Conservation (phyloP, 371 early-diverging fungal genomes). For the Mortierella sp. region DNA sequence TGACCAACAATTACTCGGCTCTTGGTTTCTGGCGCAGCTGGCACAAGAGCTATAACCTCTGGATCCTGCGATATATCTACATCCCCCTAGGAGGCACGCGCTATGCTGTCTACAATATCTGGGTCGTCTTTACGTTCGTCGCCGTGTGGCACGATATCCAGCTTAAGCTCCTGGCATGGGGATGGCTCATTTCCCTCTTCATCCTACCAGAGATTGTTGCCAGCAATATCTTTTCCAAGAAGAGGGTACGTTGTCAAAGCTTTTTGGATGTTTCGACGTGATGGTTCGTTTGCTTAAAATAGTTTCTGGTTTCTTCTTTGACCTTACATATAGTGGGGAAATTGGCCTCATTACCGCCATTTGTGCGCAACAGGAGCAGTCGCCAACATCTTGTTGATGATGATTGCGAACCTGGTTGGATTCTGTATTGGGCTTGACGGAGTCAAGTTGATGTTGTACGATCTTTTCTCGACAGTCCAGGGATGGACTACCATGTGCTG, state of each 20-base stretch:
- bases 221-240: conserved; percentile 67
- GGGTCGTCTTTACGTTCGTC: conserved; percentile 92
- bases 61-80: conserved; percentile 92
- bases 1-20: conserved; percentile 92
- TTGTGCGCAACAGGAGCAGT: conserved; percentile 87
- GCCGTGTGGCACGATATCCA: conserved; percentile 96
- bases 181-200: conserved; percentile 89
- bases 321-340: conserved; percentile 63
- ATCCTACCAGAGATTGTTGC: conserved; percentile 87
- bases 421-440: conserved; percentile 93
- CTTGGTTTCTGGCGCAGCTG: conserved; percentile 94
- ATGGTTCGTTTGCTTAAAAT: neutral
- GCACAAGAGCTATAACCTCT: conserved; percentile 93
- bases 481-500: conserved; percentile 32
- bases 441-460: conserved; percentile 68
- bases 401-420: conserved; percentile 94
- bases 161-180: conserved; percentile 89
- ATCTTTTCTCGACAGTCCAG: conserved; percentile 35
- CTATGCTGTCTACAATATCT: conserved; percentile 75
- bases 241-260: conserved; percentile 53
- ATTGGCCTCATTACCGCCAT: conserved; percentile 79
- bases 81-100: conserved; percentile 89
- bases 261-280: neutral
- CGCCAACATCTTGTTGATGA: conserved; percentile 92
- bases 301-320: neutral